A percentile compares a stretch with the other conserved stretches of the same genome.
Conservation (phyloP, 2,329 filamentous ascomycete genomes). For the Pseudocercospora fuligena region DNA sequence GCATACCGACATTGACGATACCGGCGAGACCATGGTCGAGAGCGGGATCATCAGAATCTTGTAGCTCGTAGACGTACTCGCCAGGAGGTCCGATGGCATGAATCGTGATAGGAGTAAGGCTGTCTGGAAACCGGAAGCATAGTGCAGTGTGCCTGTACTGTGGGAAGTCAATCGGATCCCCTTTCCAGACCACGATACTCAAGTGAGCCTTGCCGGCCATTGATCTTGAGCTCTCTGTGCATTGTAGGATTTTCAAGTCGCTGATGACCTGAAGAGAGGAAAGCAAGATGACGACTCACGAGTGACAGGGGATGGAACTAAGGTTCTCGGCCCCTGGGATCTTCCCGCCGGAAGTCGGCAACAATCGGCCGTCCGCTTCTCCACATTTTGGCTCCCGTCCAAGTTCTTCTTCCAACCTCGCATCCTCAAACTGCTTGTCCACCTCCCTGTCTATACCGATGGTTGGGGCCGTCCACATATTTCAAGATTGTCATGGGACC, state of each 20-base stretch:
- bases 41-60: not conserved
- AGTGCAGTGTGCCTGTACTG: constrained; percentile 24
- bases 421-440: not conserved
- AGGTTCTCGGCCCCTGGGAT: not conserved
- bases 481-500: not conserved
- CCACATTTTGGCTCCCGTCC: not conserved
- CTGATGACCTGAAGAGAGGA: not conserved
- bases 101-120: constrained; percentile 1
- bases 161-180: constrained; percentile 19
- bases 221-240: not conserved
- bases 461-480: not conserved
- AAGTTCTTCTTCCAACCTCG: not conserved
- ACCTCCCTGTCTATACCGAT: not conserved
- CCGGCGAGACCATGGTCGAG: constrained; percentile 2
- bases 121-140: constrained; percentile 18
- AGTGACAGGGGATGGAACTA: not conserved
- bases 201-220: not conserved
- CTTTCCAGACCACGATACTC: constrained; percentile 19
- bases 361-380: not conserved
- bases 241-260: not conserved
- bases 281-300: not conserved
- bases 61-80: constrained; percentile 17
- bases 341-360: too few species aligned
- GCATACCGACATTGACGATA: constrained; percentile 12
- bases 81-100: constrained; percentile 13